phyloP scores from a whole-genome alignment of 345 rosid genomes.

The Citrus sp. region DNA sequence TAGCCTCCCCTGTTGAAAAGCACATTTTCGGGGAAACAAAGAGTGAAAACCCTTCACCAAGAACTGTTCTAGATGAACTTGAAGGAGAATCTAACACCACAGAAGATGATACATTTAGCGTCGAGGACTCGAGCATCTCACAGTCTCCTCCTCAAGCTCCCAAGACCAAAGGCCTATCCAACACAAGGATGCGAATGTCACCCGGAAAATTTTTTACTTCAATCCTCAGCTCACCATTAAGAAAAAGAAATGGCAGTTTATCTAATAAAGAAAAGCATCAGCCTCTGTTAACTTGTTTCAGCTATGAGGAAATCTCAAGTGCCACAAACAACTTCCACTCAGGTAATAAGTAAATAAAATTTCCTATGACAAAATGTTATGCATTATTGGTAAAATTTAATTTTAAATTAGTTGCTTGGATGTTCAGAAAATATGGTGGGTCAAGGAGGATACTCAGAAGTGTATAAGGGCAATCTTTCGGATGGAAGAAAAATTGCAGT shows the following conservation, averaged over 20 bases:
- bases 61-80: conserved; percentile 46
- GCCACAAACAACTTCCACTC: conserved; percentile 71
- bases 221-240: conserved; percentile 48
- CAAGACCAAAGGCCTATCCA: conserved; percentile 23
- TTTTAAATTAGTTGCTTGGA: background rate
- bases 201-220: conserved; percentile 52
- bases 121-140: conserved; percentile 41
- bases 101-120: conserved; percentile 54
- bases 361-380: background rate
- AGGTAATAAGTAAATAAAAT: conserved; percentile 28
- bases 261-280: conserved; percentile 34
- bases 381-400: background rate
- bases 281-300: conserved; percentile 66
- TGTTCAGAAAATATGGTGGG: conserved; percentile 68
- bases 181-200: conserved; percentile 33
- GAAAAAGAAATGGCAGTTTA: conserved; percentile 37
- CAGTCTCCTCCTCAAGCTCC: conserved; percentile 38
- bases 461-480: conserved; percentile 77
- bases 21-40: conserved; percentile 15
- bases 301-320: conserved; percentile 60
- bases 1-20: conserved; percentile 20
- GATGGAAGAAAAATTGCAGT: conserved; percentile 77
- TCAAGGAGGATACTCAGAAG: conserved; percentile 88
- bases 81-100: conserved; percentile 56
- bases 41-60: conserved; percentile 47